Conservation (phyloP, 2,329 filamentous ascomycete genomes). For the Aureobasidium namibiae region DNA sequence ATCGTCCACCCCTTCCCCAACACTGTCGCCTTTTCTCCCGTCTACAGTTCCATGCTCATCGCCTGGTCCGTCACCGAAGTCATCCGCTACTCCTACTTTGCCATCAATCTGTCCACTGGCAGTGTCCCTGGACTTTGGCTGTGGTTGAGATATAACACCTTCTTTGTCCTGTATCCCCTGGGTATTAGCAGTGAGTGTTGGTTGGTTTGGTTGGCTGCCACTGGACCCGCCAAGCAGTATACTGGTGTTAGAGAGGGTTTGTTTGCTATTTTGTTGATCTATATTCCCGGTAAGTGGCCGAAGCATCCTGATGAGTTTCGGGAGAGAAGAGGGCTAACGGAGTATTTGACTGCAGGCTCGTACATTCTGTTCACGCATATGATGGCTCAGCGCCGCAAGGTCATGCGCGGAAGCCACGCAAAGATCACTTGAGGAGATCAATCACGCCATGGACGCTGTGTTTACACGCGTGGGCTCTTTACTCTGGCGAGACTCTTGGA, state of each 20-base stretch:
- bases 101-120: slow-evolving; percentile 54
- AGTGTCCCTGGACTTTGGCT: slow-evolving; percentile 56
- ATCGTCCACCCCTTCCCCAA: slow-evolving; percentile 67
- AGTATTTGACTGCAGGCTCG: slow-evolving; percentile 43
- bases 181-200: slow-evolving; percentile 83
- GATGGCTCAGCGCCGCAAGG: slow-evolving; percentile 80
- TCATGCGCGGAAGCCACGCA: slow-evolving; percentile 46
- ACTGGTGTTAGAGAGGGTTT: background rate
- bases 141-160: slow-evolving; percentile 81
- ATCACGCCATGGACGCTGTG: background rate
- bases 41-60: slow-evolving; percentile 69
- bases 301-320: slow-evolving; percentile 17
- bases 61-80: slow-evolving; percentile 91
- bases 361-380: slow-evolving; percentile 91
- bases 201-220: slow-evolving; percentile 33
- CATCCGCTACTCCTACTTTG: slow-evolving; percentile 88
- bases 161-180: slow-evolving; percentile 85
- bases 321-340: background rate
- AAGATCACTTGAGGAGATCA: background rate
- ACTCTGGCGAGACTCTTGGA: no score
- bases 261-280: slow-evolving; percentile 56
- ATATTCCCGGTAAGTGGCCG: slow-evolving; percentile 62
- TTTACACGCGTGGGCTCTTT: no score
- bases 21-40: slow-evolving; percentile 47
- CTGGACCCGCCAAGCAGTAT: background rate